These are phyloP conservation scores for Pulveroboletus sp. DNA, from an alignment of 1,284 basidiomycete species.

Conservation along the genomic window DNA sequence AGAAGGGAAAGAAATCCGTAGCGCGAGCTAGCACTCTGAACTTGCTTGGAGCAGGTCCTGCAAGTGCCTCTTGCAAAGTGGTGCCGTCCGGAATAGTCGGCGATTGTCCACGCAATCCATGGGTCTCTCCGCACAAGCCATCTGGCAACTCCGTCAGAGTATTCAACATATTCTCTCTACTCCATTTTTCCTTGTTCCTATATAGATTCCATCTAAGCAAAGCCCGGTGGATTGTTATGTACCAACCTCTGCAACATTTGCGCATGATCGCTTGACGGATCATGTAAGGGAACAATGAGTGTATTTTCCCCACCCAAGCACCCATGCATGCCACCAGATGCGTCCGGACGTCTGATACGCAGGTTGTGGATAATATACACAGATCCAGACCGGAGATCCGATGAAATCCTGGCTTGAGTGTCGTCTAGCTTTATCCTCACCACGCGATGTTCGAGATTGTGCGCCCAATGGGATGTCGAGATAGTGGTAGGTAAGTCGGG, in stretches of 20 bases:
- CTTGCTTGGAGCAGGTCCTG: slow-evolving; percentile 33
- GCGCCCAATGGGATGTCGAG: slow-evolving; percentile 35
- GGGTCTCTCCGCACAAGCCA: background rate
- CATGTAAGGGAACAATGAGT: slow-evolving; percentile 46
- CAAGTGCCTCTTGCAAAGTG: slow-evolving; percentile 41
- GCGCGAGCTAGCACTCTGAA: slow-evolving; percentile 49
- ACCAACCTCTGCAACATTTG: slow-evolving; percentile 27
- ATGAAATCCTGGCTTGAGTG: slow-evolving; percentile 42
- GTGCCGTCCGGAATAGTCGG: background rate
- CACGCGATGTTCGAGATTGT: slow-evolving; percentile 45
- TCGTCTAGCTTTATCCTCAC: slow-evolving; percentile 52
- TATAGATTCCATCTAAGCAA: slow-evolving; percentile 4
- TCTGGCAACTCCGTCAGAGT: background rate
- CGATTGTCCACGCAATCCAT: background rate
- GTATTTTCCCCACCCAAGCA: slow-evolving; percentile 53
- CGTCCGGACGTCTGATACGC: slow-evolving; percentile 36
- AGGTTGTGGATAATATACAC: slow-evolving; percentile 51
- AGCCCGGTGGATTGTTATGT: background rate
- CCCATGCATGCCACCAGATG: slow-evolving; percentile 37
- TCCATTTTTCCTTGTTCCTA: slow-evolving; percentile 32
- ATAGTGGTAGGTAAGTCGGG: slow-evolving; percentile 36
- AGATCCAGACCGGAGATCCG: slow-evolving; percentile 39
- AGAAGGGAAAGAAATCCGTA: slow-evolving; percentile 52
- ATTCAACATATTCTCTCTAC: slow-evolving; percentile 20
- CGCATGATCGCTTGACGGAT: slow-evolving; percentile 32